These are phyloP conservation scores for Pseudocercospora pini-densiflorae DNA, from an alignment of 2,329 filamentous ascomycete genomes.

Conservation along the genomic window DNA sequence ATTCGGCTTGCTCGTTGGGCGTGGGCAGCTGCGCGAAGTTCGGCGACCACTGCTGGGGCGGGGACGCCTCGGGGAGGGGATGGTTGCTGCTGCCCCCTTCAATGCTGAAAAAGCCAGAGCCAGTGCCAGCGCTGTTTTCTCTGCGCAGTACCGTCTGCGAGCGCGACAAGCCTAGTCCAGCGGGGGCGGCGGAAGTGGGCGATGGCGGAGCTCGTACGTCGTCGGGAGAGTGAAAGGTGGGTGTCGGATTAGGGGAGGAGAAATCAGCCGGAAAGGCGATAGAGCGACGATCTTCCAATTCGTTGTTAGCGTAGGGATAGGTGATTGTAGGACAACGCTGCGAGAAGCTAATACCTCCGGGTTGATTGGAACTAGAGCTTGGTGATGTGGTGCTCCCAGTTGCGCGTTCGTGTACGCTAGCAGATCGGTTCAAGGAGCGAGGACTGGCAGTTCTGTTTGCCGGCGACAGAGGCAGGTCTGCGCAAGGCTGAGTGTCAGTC, in stretches of 20 bases:
- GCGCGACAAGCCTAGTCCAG: constrained; percentile 24
- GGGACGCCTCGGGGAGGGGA: constrained; percentile 15
- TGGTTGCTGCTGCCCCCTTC: neutral
- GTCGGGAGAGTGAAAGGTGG: constrained; percentile 24
- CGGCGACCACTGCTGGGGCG: constrained; percentile 30
- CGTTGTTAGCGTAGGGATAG: constrained; percentile 6
- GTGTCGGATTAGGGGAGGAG: constrained; percentile 9
- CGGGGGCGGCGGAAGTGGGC: constrained; percentile 18
- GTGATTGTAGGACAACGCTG: neutral
- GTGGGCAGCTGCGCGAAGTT: constrained; percentile 32
- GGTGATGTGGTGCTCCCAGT: neutral
- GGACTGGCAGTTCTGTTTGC: neutral
- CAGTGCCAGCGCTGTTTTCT: neutral
- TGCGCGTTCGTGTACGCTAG: neutral
- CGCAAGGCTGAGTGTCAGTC: neutral
- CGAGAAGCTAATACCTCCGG: neutral
- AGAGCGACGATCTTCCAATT: constrained; percentile 13
- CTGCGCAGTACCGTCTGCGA: constrained; percentile 34
- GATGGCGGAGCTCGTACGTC: constrained; percentile 20
- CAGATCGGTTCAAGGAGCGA: neutral
- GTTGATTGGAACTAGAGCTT: neutral
- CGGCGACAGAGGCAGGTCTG: neutral
- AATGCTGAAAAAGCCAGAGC: neutral
- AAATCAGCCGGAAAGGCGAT: constrained; percentile 7
- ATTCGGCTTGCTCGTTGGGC: constrained; percentile 26